Conservation (phyloP, 1,139 yeast genomes). For the Zygosaccharomyces sapae region DNA sequence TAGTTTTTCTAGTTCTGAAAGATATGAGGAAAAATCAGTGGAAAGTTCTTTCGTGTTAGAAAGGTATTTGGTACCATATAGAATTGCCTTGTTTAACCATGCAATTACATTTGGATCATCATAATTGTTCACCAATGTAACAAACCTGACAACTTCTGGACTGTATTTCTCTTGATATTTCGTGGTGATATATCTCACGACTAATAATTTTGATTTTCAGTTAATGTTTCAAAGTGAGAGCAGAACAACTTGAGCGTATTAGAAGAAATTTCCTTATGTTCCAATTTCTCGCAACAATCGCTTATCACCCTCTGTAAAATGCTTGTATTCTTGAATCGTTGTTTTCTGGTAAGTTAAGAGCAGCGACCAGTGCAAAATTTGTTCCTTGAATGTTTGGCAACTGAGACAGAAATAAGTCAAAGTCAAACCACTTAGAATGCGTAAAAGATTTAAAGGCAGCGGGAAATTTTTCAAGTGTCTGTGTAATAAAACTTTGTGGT, state of each 20-base stretch:
- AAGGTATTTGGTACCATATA: slow-evolving; percentile 59
- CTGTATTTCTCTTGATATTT: slow-evolving; percentile 32
- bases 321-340: not conserved
- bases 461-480: not conserved
- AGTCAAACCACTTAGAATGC: slow-evolving; percentile 8
- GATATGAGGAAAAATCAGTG: slow-evolving; percentile 36
- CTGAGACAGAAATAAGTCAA: slow-evolving; percentile 2
- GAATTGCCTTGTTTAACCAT: slow-evolving; percentile 45
- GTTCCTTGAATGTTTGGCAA: slow-evolving; percentile 6
- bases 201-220: slow-evolving; percentile 19
- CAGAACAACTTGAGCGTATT: slow-evolving; percentile 7
- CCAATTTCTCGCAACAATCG: not conserved
- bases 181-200: slow-evolving; percentile 29
- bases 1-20: slow-evolving; percentile 36
- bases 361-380: slow-evolving; percentile 8
- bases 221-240: slow-evolving; percentile 7
- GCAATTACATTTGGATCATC: slow-evolving; percentile 21
- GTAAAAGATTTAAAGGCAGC: slow-evolving; percentile 7
- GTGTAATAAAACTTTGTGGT: slow-evolving; percentile 4
- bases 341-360: slow-evolving; percentile 5
- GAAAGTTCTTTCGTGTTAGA: slow-evolving; percentile 48
- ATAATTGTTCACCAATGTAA: slow-evolving; percentile 17
- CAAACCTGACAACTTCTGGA: slow-evolving; percentile 30
- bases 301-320: slow-evolving; percentile 4
- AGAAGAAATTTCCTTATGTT: slow-evolving; percentile 6